Percentiles rank a stretch among this genome's conserved stretches.
Evolutionary conservation across 2,329 filamentous ascomycete species (phyloP).

Genomic region (Mariannaea sp.): DNA sequence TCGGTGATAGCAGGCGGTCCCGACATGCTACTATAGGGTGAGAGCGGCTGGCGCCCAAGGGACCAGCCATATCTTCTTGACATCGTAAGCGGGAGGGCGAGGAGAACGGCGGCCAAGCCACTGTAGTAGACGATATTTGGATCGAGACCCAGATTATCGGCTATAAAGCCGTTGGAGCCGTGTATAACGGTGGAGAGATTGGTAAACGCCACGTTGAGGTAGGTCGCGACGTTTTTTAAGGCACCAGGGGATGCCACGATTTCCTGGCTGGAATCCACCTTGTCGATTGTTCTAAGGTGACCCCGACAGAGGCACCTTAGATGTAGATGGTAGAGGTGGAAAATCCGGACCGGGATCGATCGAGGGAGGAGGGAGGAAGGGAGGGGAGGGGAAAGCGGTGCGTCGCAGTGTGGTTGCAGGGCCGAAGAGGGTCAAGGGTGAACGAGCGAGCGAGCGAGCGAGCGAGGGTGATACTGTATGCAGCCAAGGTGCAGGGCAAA

Average conservation of each 20-base stretch:
- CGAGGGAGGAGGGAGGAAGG: conserved; percentile 29
- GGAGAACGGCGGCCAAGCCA: conserved; percentile 53
- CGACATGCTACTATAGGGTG: conserved; percentile 56
- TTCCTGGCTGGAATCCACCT: conserved; percentile 65
- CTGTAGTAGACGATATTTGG: conserved; percentile 53
- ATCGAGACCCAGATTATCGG: conserved; percentile 55
- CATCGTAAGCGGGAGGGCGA: conserved; percentile 59
- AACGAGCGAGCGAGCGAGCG: not conserved
- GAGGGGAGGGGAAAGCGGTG: conserved; percentile 20
- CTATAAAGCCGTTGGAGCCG: conserved; percentile 57
- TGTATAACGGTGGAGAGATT: conserved; percentile 55
- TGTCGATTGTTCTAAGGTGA: conserved; percentile 51
- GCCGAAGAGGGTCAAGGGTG: conserved; percentile 10
- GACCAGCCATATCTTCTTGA: conserved; percentile 60
- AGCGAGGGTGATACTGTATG: conserved; percentile 1
- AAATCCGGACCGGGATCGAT: not conserved
- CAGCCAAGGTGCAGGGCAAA: conserved; percentile 2
- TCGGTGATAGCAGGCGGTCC: conserved; percentile 69
- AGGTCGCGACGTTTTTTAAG: conserved; percentile 63
- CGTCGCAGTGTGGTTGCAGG: conserved; percentile 5
- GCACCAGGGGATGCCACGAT: conserved; percentile 67
- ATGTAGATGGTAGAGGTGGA: conserved; percentile 26
- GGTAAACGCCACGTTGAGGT: conserved; percentile 58
- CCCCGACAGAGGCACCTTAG: conserved; percentile 44
- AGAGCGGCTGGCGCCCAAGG: conserved; percentile 51